These are phyloP conservation scores for Eutrema salsugineum DNA, from an alignment of 441 rosid genomes.

Conservation along the genomic window DNA sequence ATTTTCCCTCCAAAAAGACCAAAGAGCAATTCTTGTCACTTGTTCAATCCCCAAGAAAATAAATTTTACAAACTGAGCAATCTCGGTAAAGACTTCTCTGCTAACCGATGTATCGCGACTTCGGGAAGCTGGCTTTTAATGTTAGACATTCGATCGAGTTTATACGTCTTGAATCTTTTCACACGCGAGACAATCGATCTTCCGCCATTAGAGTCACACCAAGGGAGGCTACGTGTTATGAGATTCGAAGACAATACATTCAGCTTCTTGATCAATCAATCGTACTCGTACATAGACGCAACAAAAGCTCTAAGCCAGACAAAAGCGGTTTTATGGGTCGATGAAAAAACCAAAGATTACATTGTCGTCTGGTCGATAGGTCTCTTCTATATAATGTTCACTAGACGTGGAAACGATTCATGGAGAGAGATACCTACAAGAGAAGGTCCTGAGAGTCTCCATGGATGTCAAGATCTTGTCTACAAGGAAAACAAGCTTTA, in stretches of 20 bases:
- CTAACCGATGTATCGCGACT: not conserved
- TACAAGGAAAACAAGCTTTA: not conserved
- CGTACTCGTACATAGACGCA: not conserved
- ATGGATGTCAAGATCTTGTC: not conserved
- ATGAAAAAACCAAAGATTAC: not conserved
- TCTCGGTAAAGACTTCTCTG: not conserved
- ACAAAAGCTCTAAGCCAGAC: not conserved
- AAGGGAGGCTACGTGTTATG: not conserved
- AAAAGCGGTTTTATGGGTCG: constrained; percentile 1
- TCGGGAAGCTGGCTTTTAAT: not conserved
- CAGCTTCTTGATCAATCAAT: not conserved
- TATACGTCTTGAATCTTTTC: not conserved
- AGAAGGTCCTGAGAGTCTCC: not conserved
- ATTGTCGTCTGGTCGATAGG: not conserved
- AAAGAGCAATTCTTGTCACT: not conserved
- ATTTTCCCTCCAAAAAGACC: not conserved
- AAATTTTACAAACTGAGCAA: not conserved
- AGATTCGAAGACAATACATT: not conserved
- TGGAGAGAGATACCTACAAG: constrained; percentile 10
- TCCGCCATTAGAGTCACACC: not conserved
- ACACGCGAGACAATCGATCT: not conserved
- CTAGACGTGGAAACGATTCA: not conserved
- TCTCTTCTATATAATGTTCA: not conserved
- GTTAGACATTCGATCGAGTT: not conserved
- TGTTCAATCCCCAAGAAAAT: not conserved